These are phyloP conservation scores for Hyphopichia wangnamkhiaoensis DNA, from an alignment of 1,139 yeast genomes.

Conservation along the genomic window DNA sequence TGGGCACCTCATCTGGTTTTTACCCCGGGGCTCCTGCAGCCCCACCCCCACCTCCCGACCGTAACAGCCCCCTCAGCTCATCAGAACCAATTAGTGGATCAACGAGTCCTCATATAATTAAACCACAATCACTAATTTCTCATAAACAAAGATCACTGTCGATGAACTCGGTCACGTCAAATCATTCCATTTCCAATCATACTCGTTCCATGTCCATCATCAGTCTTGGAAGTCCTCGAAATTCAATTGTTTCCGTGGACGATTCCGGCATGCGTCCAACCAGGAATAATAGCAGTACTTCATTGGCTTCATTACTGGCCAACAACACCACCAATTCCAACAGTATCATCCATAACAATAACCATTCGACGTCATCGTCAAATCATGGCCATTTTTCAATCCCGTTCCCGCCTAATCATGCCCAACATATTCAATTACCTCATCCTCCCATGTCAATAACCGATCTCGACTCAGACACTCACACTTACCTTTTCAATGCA, in stretches of 20 bases:
- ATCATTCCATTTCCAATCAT: slow-evolving; percentile 22
- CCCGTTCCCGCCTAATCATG: not conserved
- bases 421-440: not conserved
- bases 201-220: slow-evolving; percentile 39
- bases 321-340: slow-evolving; percentile 9
- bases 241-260: slow-evolving; percentile 44
- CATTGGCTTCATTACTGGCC: slow-evolving; percentile 23
- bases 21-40: not conserved
- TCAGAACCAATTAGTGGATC: slow-evolving; percentile 18
- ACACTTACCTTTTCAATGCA: not conserved
- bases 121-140: slow-evolving; percentile 16
- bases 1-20: not conserved
- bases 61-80: slow-evolving; percentile 18
- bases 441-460: not conserved
- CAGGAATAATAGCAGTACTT: slow-evolving; percentile 35
- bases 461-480: not conserved
- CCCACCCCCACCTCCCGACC: slow-evolving; percentile 11
- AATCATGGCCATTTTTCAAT: too few species aligned
- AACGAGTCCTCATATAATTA: slow-evolving; percentile 24
- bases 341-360: not conserved
- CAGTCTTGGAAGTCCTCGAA: slow-evolving; percentile 43
- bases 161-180: slow-evolving; percentile 32
- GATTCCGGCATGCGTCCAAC: slow-evolving; percentile 31
- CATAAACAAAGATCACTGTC: slow-evolving; percentile 36
- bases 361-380: not conserved